Conservation (phyloP, 768 basidiomycete genomes). For the Pholiota microspora region DNA sequence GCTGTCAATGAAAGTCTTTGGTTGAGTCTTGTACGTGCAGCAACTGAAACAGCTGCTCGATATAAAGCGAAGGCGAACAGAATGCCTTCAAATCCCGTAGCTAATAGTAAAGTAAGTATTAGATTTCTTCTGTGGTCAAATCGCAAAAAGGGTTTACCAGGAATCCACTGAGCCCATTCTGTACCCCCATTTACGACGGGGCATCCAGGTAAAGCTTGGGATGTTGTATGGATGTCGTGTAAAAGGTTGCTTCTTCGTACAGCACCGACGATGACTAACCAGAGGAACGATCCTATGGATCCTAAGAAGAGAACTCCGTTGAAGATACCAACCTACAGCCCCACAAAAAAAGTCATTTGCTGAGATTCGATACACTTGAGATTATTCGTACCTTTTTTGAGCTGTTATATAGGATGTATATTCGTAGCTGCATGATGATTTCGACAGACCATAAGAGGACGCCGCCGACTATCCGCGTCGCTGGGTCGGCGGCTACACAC, state of each 20-base stretch:
- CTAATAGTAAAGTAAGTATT: conserved; percentile 11
- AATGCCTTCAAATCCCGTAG: conserved; percentile 37
- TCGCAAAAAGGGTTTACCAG: conserved; percentile 24
- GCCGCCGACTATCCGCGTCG: conserved; percentile 39
- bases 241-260: conserved; percentile 15
- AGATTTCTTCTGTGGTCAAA: not conserved
- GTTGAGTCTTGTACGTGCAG: conserved; percentile 19
- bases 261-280: conserved; percentile 32
- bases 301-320: conserved; percentile 34
- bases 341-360: not conserved
- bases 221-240: not conserved
- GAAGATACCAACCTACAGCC: conserved; percentile 32
- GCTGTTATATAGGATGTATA: conserved; percentile 39
- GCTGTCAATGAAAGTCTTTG: conserved; percentile 25
- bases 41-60: conserved; percentile 27
- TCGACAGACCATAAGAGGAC: conserved; percentile 45
- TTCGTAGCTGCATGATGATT: conserved; percentile 44
- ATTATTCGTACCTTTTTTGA: conserved; percentile 28
- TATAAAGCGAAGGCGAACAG: conserved; percentile 37
- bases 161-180: conserved; percentile 43
- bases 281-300: conserved; percentile 38
- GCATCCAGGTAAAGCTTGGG: conserved; percentile 37
- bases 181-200: conserved; percentile 36
- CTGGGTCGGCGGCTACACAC: conserved; percentile 42
- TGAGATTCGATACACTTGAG: not conserved